phyloP scores from a whole-genome alignment of 1,139 yeast genomes.

The Hyphopichia khmerensis region DNA sequence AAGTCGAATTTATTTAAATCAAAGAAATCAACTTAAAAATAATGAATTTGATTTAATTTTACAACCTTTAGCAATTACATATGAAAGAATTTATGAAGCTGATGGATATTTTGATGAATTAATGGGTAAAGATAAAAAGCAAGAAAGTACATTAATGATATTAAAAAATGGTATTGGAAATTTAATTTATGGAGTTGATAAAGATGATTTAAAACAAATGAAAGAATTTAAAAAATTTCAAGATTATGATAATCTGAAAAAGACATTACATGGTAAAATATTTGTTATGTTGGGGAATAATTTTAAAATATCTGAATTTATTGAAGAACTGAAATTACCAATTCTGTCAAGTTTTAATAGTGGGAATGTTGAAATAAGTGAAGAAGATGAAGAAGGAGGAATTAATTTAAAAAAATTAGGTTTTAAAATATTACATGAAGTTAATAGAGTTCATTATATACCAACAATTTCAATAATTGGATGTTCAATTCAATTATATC shows the following conservation, averaged over 20 bases:
- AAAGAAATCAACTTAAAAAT: conserved; percentile 41
- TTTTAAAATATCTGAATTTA: conserved; percentile 30
- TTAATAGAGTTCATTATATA: conserved; percentile 34
- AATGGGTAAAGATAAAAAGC: conserved; percentile 58
- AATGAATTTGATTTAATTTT: conserved; percentile 40
- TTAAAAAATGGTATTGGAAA: conserved; percentile 35
- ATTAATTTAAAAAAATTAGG: conserved; percentile 45
- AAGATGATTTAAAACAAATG: conserved; percentile 6
- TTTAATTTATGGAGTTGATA: conserved; percentile 17
- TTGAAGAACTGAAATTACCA: conserved; percentile 11
- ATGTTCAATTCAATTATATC: conserved; percentile 33
- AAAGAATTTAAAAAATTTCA: conserved; percentile 13
- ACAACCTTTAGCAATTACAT: conserved; percentile 61
- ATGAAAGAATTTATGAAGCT: conserved; percentile 67
- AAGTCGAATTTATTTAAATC: conserved; percentile 45
- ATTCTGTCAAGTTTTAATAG: background rate
- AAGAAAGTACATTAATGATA: conserved; percentile 40
- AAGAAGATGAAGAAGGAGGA: conserved; percentile 1
- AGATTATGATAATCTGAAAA: conserved; percentile 26
- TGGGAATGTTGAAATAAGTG: background rate
- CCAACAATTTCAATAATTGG: conserved; percentile 44
- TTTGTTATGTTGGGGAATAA: conserved; percentile 37
- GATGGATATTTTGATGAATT: conserved; percentile 62
- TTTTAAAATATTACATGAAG: conserved; percentile 39
- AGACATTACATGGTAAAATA: conserved; percentile 36